phyloP scores from a whole-genome alignment of 352 stramenopile species.

The Pythium phragmitis region DNA sequence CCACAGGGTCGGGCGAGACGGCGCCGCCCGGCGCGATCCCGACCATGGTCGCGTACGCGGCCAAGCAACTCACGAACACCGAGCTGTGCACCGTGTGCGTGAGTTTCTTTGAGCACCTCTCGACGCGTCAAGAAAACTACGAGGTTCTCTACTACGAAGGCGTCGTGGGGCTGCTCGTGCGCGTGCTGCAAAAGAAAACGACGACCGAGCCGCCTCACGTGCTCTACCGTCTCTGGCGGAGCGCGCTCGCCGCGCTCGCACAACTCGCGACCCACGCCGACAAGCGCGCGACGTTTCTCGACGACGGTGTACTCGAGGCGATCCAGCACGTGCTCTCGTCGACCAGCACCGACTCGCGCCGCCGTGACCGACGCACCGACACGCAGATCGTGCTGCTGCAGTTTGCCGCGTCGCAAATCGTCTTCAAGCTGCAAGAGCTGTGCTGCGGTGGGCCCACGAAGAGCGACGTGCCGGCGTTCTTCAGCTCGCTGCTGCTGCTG shows the following conservation, averaged over 20 bases:
- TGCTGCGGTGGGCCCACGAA: conserved; percentile 31
- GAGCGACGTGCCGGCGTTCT: conserved; percentile 48
- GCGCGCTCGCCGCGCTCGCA: conserved; percentile 48
- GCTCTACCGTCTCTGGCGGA: conserved; percentile 60
- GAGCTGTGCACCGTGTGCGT: conserved; percentile 71
- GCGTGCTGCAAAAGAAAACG: conserved; percentile 49
- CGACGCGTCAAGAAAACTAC: conserved; percentile 62
- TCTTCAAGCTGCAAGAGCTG: conserved; percentile 55
- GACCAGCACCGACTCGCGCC: conserved; percentile 35
- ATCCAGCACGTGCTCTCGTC: conserved; percentile 61
- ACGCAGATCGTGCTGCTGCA: conserved; percentile 39
- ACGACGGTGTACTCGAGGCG: conserved; percentile 61
- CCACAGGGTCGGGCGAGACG: not conserved
- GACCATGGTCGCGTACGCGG: conserved; percentile 64
- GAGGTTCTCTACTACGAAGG: conserved; percentile 65
- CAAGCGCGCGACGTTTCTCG: conserved; percentile 44
- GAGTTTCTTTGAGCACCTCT: conserved; percentile 70
- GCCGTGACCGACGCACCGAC: conserved; percentile 41
- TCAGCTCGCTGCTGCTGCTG: conserved; percentile 57
- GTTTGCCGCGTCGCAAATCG: too few species aligned
- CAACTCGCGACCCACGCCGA: conserved; percentile 50
- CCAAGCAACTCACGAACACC: conserved; percentile 49
- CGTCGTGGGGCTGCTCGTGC: conserved; percentile 52
- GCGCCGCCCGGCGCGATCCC: conserved; percentile 48
- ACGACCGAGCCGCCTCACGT: conserved; percentile 32